Evolutionary conservation across 352 stramenopile species (phyloP), one percentile per base, ranked within the genome.

Genomic region (Globisporangium recalcitrans): DNA sequence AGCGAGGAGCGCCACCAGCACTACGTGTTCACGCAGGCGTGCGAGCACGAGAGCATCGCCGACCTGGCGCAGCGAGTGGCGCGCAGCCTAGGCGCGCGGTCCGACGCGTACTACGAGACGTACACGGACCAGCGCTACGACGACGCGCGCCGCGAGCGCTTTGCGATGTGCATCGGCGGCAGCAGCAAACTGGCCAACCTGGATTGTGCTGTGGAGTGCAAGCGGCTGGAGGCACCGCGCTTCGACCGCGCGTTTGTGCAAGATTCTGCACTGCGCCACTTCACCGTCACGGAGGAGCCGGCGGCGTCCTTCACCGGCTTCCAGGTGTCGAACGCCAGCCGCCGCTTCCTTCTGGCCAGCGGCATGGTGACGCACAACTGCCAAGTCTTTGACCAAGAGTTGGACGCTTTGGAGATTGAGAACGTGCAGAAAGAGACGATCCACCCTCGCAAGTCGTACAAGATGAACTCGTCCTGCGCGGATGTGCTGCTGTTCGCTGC

Each of bases 341-440:
- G 26, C n/a, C 55, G 55, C 36, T 62, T 62, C 55, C 55, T 62
- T 53, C 38, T 62, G 16, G 58, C 53, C 8, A 59, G 53, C 34
- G 53, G 53, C 34, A 36, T 59, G 53, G 53, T 59, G 34, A 59
- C 53, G 24, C 53, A 59, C 34, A 59, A 59, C 53, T n/a, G 58
- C 14, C 96, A 99, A 78, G 97, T 99, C 8, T 99, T 99, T 70
- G 97, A 99, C 62, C 97, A 99, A 80, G 96, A 99, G 67, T 80
- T 99, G 21, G 97, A 99, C 80, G 93, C 97, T 26, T 71, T 99
- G 49, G 97, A 99, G 69, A 99, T 99, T 65, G 97, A 99, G 70
- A 99, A 98, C 71, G 98, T 99, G 16, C 97, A 99, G 74, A 99
- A 99, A 75, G 97, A 99, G 75, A 99, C 97, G 4, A 99, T 99